phyloP scores from a whole-genome alignment of 2,329 filamentous ascomycete species.

The Neodidymelliopsis sp. region DNA sequence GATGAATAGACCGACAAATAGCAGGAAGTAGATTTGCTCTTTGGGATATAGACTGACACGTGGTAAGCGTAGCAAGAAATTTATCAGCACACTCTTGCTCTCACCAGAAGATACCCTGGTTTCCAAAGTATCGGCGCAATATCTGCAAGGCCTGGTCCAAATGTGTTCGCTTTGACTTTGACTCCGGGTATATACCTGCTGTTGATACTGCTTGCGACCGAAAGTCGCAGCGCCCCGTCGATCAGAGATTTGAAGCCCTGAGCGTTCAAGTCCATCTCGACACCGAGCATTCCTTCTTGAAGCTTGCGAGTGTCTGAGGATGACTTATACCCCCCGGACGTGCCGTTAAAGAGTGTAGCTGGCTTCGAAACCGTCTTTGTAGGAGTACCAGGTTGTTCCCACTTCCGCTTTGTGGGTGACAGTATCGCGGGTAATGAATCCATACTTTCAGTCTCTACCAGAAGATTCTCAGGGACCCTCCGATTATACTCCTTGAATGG shows the following conservation, averaged over 20 bases:
- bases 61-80: not conserved
- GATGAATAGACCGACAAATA: slow-evolving; percentile 45
- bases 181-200: slow-evolving; percentile 32
- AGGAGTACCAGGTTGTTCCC: not conserved
- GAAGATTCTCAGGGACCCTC: not conserved
- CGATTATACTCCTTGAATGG: not conserved
- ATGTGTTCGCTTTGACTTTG: slow-evolving; percentile 43
- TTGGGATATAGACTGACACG: slow-evolving; percentile 37
- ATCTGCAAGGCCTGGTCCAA: slow-evolving; percentile 44
- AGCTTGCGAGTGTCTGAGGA: not conserved
- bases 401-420: not conserved
- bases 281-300: too few relatives aligned
- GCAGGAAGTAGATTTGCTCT: slow-evolving; percentile 50
- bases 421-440: not conserved
- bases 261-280: not conserved
- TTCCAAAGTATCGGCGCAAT: slow-evolving; percentile 52
- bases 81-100: not conserved
- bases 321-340: too few relatives aligned
- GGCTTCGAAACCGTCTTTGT: not conserved
- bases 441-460: not conserved
- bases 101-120: slow-evolving; percentile 46
- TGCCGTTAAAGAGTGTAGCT: not conserved
- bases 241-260: slow-evolving; percentile 32
- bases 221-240: slow-evolving; percentile 48
- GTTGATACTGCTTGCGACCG: slow-evolving; percentile 40